These are phyloP conservation scores for Starmera quercuum DNA, from an alignment of 805 yeast species.

Conservation along the genomic window DNA sequence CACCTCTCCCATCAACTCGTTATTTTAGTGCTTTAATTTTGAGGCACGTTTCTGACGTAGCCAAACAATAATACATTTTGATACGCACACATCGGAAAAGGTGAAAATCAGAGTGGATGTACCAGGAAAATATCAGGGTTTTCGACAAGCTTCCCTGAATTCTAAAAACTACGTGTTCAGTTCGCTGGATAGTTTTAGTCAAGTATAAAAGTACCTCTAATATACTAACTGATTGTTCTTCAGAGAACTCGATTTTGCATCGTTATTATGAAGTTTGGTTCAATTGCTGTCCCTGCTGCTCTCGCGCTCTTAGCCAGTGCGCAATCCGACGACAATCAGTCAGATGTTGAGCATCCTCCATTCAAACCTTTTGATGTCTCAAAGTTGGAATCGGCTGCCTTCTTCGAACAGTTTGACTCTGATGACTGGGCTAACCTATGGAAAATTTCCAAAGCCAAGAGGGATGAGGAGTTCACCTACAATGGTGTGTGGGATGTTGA, in stretches of 20 bases:
- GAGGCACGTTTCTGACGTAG: too few relatives aligned
- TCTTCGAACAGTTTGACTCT: constrained; percentile 59
- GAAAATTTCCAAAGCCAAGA: constrained; percentile 52
- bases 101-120: too few relatives aligned
- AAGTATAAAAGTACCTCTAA: background rate
- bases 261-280: constrained; percentile 14
- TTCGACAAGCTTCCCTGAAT: too few relatives aligned
- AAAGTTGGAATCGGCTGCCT: constrained; percentile 29
- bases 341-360: constrained; percentile 23
- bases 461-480: constrained; percentile 49
- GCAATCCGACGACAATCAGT: constrained; percentile 1
- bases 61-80: too few relatives aligned
- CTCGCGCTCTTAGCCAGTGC: constrained; percentile 14
- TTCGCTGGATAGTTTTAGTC: background rate
- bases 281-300: constrained; percentile 17
- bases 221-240: background rate
- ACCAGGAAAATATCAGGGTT: too few relatives aligned
- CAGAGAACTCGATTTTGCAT: background rate
- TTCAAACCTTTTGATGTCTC: constrained; percentile 29
- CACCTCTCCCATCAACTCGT: too few relatives aligned
- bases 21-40: too few relatives aligned
- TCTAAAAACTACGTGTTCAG: background rate
- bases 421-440: constrained; percentile 35
- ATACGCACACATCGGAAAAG: too few relatives aligned
- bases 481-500: constrained; percentile 74